phyloP scores from a whole-genome alignment of 768 basidiomycete genomes.

The Austroboletus eburneus region DNA sequence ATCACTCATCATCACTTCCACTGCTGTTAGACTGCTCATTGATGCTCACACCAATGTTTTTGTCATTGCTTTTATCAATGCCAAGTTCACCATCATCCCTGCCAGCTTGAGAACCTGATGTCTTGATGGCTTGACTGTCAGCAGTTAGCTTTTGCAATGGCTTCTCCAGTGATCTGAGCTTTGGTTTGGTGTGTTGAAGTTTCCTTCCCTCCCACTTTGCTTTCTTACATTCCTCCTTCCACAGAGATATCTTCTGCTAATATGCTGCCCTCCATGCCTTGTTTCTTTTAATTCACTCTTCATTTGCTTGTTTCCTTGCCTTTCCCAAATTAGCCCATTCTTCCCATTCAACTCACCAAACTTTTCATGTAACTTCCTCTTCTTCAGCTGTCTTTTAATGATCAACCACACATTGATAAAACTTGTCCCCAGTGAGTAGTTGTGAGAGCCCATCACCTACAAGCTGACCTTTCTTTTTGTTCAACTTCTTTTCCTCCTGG shows the following conservation, averaged over 20 bases:
- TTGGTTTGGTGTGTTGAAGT: background rate
- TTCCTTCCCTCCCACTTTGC: background rate
- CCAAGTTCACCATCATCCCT: background rate
- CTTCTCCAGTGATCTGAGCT: background rate
- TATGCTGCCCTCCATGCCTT: background rate
- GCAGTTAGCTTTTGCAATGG: background rate
- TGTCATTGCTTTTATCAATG: background rate
- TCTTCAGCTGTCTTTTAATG: background rate
- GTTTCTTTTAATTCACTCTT: background rate
- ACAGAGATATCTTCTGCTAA: background rate
- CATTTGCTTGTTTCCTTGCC: background rate
- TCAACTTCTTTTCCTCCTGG: background rate
- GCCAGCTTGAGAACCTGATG: background rate
- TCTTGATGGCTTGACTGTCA: background rate
- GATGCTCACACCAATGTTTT: background rate
- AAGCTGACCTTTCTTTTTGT: background rate
- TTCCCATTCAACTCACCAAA: background rate
- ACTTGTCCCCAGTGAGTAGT: background rate
- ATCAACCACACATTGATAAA: background rate
- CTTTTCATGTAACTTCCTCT: background rate
- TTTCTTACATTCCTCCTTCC: background rate
- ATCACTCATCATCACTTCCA: background rate
- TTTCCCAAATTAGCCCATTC: background rate
- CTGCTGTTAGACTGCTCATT: background rate
- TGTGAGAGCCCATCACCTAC: background rate